These are phyloP conservation scores for Lepraria neglecta DNA, from an alignment of 495 filamentous ascomycete species.

Conservation along the genomic window DNA sequence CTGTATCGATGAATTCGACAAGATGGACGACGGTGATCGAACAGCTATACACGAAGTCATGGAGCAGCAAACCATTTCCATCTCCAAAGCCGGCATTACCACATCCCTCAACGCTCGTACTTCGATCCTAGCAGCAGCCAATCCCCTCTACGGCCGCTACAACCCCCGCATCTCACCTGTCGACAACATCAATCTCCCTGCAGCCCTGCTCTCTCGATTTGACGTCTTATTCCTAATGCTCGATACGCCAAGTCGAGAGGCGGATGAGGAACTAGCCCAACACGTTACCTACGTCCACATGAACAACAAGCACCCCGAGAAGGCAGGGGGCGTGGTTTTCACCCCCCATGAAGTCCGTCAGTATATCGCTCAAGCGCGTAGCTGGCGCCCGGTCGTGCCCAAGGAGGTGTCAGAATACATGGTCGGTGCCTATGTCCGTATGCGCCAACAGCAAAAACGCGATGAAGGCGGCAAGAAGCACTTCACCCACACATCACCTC, in stretches of 20 bases:
- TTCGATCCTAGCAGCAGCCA: slow-evolving; percentile 94
- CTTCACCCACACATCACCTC: slow-evolving; percentile 87
- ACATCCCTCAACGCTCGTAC: slow-evolving; percentile 94
- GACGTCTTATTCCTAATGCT: slow-evolving; percentile 95
- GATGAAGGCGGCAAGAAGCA: slow-evolving; percentile 83
- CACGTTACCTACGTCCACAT: slow-evolving; percentile 98
- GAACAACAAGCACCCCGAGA: slow-evolving; percentile 87
- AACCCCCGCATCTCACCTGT: slow-evolving; percentile 94
- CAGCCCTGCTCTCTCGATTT: slow-evolving; percentile 91
- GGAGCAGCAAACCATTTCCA: slow-evolving; percentile 99
- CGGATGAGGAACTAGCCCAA: slow-evolving; percentile 85
- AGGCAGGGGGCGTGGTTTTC: slow-evolving; percentile 63
- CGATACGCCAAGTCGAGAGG: slow-evolving; percentile 80
- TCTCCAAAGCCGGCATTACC: slow-evolving; percentile 95
- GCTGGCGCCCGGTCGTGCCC: slow-evolving; percentile 78
- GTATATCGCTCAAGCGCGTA: slow-evolving; percentile 88
- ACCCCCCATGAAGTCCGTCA: slow-evolving; percentile 86
- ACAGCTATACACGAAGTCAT: slow-evolving; percentile 99
- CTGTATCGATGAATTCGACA: slow-evolving; percentile 99
- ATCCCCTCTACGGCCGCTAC: slow-evolving; percentile 95
- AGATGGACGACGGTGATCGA: slow-evolving; percentile 95
- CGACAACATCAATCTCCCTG: slow-evolving; percentile 97
- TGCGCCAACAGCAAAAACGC: slow-evolving; percentile 80
- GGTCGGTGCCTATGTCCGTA: slow-evolving; percentile 87
- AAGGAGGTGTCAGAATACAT: slow-evolving; percentile 86